phyloP scores from a whole-genome alignment of 2,329 filamentous ascomycete species.

The Cercospora sp. region DNA sequence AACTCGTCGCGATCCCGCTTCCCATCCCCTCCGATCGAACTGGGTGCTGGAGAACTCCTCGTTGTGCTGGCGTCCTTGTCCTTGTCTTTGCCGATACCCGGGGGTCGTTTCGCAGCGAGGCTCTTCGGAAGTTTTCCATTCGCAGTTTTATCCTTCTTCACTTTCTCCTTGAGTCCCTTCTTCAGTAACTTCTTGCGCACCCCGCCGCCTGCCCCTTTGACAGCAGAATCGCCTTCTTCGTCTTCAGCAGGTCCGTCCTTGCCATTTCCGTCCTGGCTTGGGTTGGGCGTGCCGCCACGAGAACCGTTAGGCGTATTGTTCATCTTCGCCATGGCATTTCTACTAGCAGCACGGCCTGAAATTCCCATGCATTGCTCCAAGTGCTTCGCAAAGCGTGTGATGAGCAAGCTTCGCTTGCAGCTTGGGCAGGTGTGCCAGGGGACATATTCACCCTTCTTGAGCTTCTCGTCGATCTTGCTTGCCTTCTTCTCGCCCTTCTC shows the following conservation, averaged over 20 bases:
- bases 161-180: constrained; percentile 46
- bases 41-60: constrained; percentile 27
- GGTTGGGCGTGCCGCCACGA: constrained; percentile 38
- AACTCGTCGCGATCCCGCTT: constrained; percentile 41
- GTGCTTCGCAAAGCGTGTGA: constrained; percentile 62
- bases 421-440: constrained; percentile 60
- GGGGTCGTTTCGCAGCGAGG: constrained; percentile 30
- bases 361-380: constrained; percentile 62
- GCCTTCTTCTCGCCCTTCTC: constrained; percentile 49
- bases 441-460: constrained; percentile 53
- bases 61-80: constrained; percentile 15
- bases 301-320: constrained; percentile 37
- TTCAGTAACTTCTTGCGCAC: constrained; percentile 42
- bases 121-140: constrained; percentile 38
- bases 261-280: constrained; percentile 29
- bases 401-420: constrained; percentile 62
- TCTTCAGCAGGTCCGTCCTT: constrained; percentile 32
- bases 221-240: constrained; percentile 33
- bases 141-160: constrained; percentile 45
- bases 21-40: constrained; percentile 27
- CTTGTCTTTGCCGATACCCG: constrained; percentile 12
- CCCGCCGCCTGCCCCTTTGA: constrained; percentile 33
- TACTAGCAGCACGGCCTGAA: constrained; percentile 53
- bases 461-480: constrained; percentile 45
- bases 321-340: constrained; percentile 52